phyloP scores from a whole-genome alignment of 139 green algal species.

The Penium margaritaceum region DNA sequence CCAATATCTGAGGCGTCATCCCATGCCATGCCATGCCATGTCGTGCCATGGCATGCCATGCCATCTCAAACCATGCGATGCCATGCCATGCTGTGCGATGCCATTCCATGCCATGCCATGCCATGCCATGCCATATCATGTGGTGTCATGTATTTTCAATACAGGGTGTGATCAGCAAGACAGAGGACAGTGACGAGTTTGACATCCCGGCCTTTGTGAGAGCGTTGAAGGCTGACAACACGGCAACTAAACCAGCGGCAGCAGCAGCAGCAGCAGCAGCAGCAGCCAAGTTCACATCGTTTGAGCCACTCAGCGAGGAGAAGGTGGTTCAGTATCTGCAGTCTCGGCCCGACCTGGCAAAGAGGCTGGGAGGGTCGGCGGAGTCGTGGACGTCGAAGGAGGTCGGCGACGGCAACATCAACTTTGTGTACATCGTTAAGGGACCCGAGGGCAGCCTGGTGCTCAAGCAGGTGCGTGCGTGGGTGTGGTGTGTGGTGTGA shows the following conservation, averaged over 20 bases:
- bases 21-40: background rate
- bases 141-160: background rate
- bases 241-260: too few species aligned
- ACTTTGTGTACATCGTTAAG: constrained; percentile 93
- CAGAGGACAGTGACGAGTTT: constrained; percentile 40
- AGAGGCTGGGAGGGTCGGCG: constrained; percentile 23
- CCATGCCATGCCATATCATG: constrained; percentile 31
- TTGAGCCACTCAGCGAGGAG: background rate
- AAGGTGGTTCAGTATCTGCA: background rate
- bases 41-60: background rate
- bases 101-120: background rate
- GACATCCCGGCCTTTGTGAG: constrained; percentile 52
- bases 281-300: too few species aligned
- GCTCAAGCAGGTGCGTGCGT: constrained; percentile 37
- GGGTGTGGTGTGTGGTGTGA: too few species aligned
- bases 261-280: too few species aligned
- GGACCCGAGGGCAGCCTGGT: constrained; percentile 52
- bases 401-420: constrained; percentile 96
- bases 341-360: constrained; percentile 14
- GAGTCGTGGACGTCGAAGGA: constrained; percentile 58
- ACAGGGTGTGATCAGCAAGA: constrained; percentile 63
- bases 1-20: too few species aligned
- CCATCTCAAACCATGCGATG: constrained; percentile 31
- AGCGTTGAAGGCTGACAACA: too few species aligned
- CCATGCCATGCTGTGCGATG: background rate